Percentiles rank a stretch among this genome's conserved stretches.
Conservation (phyloP, 495 filamentous ascomycete species). For the Penicillium crystallinum region DNA sequence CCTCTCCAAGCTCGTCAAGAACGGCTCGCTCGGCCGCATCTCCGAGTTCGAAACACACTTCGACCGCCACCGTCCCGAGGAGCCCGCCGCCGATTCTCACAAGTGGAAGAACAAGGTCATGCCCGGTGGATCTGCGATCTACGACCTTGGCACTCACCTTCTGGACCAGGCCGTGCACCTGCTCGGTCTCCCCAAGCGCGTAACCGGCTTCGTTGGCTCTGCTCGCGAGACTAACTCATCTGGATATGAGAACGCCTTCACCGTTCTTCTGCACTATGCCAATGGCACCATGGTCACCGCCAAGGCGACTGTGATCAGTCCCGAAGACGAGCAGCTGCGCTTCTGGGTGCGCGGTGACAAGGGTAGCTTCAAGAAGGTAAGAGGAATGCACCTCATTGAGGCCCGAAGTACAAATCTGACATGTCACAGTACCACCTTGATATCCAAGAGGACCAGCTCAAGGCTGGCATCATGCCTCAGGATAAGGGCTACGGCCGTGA, state of each 20-base stretch:
- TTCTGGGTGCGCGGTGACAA: slow-evolving; percentile 79
- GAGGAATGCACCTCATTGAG: neutral
- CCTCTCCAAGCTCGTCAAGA: slow-evolving; percentile 56
- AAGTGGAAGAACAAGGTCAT: slow-evolving; percentile 69
- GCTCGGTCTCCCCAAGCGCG: slow-evolving; percentile 68
- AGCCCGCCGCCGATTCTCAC: slow-evolving; percentile 38
- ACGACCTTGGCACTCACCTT: slow-evolving; percentile 80
- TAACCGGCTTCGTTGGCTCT: slow-evolving; percentile 64
- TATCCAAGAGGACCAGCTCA: slow-evolving; percentile 76
- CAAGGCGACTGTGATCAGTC: slow-evolving; percentile 65
- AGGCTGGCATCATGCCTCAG: slow-evolving; percentile 58
- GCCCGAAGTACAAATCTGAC: neutral
- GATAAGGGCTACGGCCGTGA: slow-evolving; percentile 66
- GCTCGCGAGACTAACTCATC: slow-evolving; percentile 55
- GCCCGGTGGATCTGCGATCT: slow-evolving; percentile 67
- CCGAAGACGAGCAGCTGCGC: slow-evolving; percentile 64
- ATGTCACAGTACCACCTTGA: slow-evolving; percentile 56
- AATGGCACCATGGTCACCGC: slow-evolving; percentile 55
- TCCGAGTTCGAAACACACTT: slow-evolving; percentile 83
- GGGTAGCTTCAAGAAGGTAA: slow-evolving; percentile 72
- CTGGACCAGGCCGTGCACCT: slow-evolving; percentile 74
- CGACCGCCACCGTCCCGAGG: slow-evolving; percentile 65
- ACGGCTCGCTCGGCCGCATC: slow-evolving; percentile 54
- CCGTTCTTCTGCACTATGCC: slow-evolving; percentile 63
- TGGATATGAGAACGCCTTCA: slow-evolving; percentile 64